These are phyloP conservation scores for Skeletonema costatum DNA, from an alignment of 108 stramenopile species.

Conservation along the genomic window DNA sequence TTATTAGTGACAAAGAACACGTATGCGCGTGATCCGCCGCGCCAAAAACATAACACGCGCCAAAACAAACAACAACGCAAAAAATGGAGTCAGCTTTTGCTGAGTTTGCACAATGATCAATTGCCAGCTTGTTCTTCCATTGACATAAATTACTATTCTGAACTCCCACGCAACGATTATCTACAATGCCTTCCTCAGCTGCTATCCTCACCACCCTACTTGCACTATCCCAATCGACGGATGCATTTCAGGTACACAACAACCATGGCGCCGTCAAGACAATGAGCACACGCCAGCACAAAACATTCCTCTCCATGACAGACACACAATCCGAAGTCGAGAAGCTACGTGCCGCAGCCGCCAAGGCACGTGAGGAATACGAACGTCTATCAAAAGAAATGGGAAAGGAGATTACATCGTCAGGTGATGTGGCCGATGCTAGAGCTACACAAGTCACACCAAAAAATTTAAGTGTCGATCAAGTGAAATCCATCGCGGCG, in stretches of 20 bases:
- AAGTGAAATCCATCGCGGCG: constrained; percentile 29
- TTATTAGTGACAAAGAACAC: neutral
- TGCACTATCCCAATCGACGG: neutral
- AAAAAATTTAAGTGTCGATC: constrained; percentile 28
- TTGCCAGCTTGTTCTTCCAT: neutral
- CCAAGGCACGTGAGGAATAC: constrained; percentile 83
- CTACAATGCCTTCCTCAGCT: neutral
- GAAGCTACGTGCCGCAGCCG: constrained; percentile 68
- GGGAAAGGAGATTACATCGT: constrained; percentile 38
- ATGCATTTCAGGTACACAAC: constrained; percentile 4
- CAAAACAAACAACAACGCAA: too few species aligned
- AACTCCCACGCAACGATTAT: neutral
- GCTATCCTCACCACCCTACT: neutral
- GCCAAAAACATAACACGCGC: neutral
- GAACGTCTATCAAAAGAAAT: constrained; percentile 48
- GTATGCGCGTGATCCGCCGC: neutral
- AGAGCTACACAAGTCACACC: constrained; percentile 11
- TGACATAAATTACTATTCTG: too few species aligned
- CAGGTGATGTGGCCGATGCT: constrained; percentile 11
- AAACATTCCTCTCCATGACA: neutral
- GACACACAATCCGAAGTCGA: constrained; percentile 54
- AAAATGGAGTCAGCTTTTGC: too few species aligned
- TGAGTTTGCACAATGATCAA: too few species aligned
- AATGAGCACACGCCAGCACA: neutral
- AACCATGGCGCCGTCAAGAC: neutral